Percentiles rank a stretch among this genome's conserved stretches.
These are phyloP conservation scores for Aspergillus pseudonomiae DNA, from an alignment of 2,329 filamentous ascomycete genomes.

Conservation along the genomic window DNA sequence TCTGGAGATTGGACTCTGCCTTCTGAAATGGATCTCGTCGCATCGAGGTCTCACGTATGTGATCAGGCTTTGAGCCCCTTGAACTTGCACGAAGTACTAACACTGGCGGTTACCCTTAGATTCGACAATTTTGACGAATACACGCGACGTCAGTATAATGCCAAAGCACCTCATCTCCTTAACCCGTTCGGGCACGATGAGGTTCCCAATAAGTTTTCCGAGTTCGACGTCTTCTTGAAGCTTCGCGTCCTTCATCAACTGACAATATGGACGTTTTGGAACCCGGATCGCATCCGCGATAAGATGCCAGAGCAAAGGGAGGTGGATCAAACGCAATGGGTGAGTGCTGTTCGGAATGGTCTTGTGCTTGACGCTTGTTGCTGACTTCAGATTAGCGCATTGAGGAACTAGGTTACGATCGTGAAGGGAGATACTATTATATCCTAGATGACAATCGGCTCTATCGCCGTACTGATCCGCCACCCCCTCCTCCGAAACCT, in stretches of 20 bases:
- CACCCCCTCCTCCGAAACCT: constrained; percentile 58
- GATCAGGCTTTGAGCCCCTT: neutral
- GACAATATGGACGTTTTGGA: constrained; percentile 84
- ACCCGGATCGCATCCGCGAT: constrained; percentile 83
- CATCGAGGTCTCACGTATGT: constrained; percentile 88
- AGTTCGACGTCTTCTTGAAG: constrained; percentile 82
- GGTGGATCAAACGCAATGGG: constrained; percentile 80
- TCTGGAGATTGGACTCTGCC: constrained; percentile 77
- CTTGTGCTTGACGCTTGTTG: neutral
- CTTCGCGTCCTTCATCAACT: constrained; percentile 80
- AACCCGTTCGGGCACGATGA: constrained; percentile 88
- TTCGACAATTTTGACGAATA: constrained; percentile 91
- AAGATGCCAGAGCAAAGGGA: constrained; percentile 83
- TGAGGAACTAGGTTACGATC: constrained; percentile 73
- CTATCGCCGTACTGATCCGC: constrained; percentile 82
- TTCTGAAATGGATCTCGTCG: constrained; percentile 92
- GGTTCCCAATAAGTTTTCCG: constrained; percentile 70
- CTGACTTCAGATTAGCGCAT: constrained; percentile 43
- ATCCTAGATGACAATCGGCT: constrained; percentile 92
- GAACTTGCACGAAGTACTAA: constrained; percentile 10
- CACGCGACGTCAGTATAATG: constrained; percentile 80
- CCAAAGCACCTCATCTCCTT: constrained; percentile 70
- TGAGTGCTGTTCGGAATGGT: constrained; percentile 47
- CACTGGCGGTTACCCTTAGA: constrained; percentile 50
- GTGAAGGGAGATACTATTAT: constrained; percentile 82